Conservation (phyloP, 1,139 yeast species). For the Debaryomyces singareniensis region DNA sequence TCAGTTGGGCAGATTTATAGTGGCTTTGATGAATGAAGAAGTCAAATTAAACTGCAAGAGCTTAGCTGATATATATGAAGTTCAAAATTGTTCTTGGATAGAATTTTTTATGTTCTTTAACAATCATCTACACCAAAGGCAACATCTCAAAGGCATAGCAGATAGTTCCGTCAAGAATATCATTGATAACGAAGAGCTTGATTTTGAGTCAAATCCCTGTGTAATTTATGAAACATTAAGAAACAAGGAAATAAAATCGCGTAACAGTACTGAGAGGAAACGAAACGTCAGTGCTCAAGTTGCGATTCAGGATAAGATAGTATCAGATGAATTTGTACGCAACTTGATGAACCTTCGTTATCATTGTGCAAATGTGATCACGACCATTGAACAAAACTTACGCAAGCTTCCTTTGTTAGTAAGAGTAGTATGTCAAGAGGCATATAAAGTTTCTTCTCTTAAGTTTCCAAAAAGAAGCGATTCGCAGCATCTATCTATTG, state of each 20-base stretch:
- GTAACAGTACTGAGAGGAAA: conserved; percentile 29
- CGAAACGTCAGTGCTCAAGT: conserved; percentile 44
- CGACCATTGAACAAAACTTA: conserved; percentile 33
- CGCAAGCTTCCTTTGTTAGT: conserved; percentile 55
- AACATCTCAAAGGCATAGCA: conserved; percentile 45
- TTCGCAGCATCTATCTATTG: conserved; percentile 53
- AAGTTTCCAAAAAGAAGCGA: conserved; percentile 49
- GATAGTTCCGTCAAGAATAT: conserved; percentile 44
- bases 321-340: conserved; percentile 59
- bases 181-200: conserved; percentile 51
- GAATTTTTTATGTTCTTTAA: conserved; percentile 51
- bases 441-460: conserved; percentile 27
- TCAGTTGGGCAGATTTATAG: conserved; percentile 57
- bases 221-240: conserved; percentile 47
- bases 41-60: conserved; percentile 19
- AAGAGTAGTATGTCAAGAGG: conserved; percentile 35
- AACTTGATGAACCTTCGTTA: conserved; percentile 77
- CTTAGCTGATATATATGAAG: conserved; percentile 30
- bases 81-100: conserved; percentile 38
- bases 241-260: conserved; percentile 42
- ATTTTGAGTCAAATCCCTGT: conserved; percentile 78
- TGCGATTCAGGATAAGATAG: conserved; percentile 75
- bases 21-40: conserved; percentile 45
- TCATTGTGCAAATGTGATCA: conserved; percentile 49
- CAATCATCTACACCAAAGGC: conserved; percentile 54